Percentiles rank a stretch among this genome's conserved stretches.
phyloP scores from a whole-genome alignment of 306 rosid species.

The Lotus japonicus region DNA sequence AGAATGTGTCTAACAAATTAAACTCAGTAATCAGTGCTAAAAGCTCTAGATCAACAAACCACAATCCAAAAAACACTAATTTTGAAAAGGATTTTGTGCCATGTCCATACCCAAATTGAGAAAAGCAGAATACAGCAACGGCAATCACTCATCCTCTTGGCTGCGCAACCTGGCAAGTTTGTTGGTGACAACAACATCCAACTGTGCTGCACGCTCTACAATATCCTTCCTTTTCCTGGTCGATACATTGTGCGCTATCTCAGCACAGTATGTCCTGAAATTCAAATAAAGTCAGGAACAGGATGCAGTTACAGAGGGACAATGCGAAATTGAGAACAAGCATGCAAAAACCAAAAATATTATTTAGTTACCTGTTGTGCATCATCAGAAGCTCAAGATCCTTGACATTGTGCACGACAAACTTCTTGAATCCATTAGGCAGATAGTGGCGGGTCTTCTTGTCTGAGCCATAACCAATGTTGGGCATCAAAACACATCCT shows the following conservation, averaged over 20 bases:
- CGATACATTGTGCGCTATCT: constrained; percentile 67
- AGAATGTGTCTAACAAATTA: not conserved
- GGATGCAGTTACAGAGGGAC: not conserved
- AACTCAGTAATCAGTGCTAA: not conserved
- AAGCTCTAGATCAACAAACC: not conserved
- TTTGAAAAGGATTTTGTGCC: not conserved
- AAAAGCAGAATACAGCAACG: not conserved
- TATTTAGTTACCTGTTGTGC: constrained; percentile 90
- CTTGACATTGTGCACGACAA: constrained; percentile 61
- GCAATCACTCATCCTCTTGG: constrained; percentile 76
- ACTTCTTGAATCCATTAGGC: constrained; percentile 78
- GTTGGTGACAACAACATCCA: constrained; percentile 85
- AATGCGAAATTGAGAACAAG: no score
- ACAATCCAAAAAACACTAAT: not conserved
- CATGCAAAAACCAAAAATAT: not conserved
- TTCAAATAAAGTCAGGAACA: constrained; percentile 11
- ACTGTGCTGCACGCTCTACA: constrained; percentile 78
- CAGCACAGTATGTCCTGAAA: constrained; percentile 80
- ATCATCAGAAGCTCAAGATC: constrained; percentile 69
- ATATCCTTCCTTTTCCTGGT: constrained; percentile 69
- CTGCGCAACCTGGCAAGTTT: constrained; percentile 77
- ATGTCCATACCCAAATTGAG: constrained; percentile 11
- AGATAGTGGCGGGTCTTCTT: constrained; percentile 78
- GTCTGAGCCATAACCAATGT: constrained; percentile 78
- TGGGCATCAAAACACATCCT: constrained; percentile 80